Base-by-base conservation (phyloP, 176 grass and related monocot species). In the Triticum timopheevii region DNA sequence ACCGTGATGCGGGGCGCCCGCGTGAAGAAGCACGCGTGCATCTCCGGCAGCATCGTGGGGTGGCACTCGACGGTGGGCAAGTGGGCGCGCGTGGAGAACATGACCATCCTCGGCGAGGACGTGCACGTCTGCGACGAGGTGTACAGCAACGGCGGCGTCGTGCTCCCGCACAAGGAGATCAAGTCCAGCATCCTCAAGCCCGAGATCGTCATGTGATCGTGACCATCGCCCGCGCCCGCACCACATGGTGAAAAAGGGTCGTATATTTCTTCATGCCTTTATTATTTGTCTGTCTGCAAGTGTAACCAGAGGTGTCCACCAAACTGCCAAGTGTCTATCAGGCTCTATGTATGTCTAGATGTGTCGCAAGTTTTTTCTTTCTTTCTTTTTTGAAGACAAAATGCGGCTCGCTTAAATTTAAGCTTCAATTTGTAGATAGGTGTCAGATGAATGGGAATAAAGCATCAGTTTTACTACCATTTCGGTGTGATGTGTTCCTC, bases 101-200 rank as follows among this genome's bases (percentile, higher is more conserved):
- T 97, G 92, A 97, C 95, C n/a, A 94, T 97, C 76, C 88, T 97
- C 22, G 95, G 95, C 7, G 95, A 97, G 83, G 92, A 97, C 75
- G 95, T 97, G 66, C 95, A 94, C 67, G 92, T 97, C 78, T 92
- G 95, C 47, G 95, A 97, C 65, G 95, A 97, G 90, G 87, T 97
- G 19, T 97, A 97, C 85, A 97, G 95, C 88, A 97, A 97, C 30
- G 95, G 95, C 22, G 95, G 95, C 33, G 92, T 97, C 62, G 95
- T 94, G 77, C 92, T 97, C 67, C 95, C 95, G 49, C 95, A 97
- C 92, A 97, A 94, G 83, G 95, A 97, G 90, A 97, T 97, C 86
- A 97, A 94, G 45, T 92, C 95, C 65, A 97, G 50, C 92, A 97
- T 97, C 73, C 92, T 94, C 45, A 97, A 97, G 80, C 95, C 92